Evolutionary conservation across 2,329 filamentous ascomycete genomes (phyloP).

Genomic region (Trichoderma asperellum): DNA sequence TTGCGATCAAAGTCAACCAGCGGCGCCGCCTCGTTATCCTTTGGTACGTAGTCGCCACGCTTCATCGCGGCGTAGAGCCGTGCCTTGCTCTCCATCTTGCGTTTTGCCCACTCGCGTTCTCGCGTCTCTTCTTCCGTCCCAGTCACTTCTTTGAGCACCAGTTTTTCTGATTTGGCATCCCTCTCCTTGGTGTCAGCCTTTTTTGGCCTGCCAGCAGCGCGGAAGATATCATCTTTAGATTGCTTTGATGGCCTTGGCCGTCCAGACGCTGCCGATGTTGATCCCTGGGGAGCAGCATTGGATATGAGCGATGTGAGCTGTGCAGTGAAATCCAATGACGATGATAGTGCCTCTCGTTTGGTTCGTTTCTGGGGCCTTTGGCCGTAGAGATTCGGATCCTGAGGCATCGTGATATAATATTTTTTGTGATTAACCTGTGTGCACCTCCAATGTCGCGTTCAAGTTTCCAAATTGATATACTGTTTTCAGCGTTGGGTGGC

Average conservation of each 20-base stretch:
- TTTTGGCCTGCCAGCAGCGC: constrained; percentile 37
- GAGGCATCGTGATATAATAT: constrained; percentile 51
- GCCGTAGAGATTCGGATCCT: constrained; percentile 77
- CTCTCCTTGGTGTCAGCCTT: constrained; percentile 53
- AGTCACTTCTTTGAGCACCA: constrained; percentile 56
- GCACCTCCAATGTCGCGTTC: not conserved
- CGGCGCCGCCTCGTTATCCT: constrained; percentile 65
- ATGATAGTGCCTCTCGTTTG: constrained; percentile 70
- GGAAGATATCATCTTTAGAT: constrained; percentile 54
- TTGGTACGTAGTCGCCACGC: constrained; percentile 77
- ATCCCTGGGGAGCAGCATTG: constrained; percentile 43
- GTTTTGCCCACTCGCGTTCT: constrained; percentile 71
- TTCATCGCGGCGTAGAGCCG: constrained; percentile 88
- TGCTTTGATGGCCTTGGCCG: constrained; percentile 52
- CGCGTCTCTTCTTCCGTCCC: constrained; percentile 66
- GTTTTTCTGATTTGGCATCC: constrained; percentile 44
- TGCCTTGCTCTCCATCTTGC: constrained; percentile 88
- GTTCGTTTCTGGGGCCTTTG: constrained; percentile 70
- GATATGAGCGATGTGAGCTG: constrained; percentile 83
- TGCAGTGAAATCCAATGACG: constrained; percentile 82
- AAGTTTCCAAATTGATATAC: not conserved
- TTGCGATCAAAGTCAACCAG: constrained; percentile 95
- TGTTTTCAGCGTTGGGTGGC: not conserved
- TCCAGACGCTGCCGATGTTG: constrained; percentile 45
- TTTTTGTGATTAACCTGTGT: not conserved